These are phyloP conservation scores for Fusarium sp. DNA, from an alignment of 2,329 filamentous ascomycete species.

Conservation along the genomic window DNA sequence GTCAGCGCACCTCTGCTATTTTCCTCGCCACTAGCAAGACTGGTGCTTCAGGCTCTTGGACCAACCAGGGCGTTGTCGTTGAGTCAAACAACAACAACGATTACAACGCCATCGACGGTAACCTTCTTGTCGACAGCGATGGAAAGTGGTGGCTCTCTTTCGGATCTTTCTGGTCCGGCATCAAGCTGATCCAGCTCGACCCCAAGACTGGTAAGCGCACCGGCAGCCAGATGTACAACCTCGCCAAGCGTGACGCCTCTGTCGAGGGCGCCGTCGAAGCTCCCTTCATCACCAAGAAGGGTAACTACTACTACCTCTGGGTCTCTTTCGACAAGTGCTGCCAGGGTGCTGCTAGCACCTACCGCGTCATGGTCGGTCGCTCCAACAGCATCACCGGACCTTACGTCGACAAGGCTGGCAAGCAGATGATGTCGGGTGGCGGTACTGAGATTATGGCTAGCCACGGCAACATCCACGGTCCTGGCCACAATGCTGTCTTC, in stretches of 20 bases:
- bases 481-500: slow-evolving; percentile 49
- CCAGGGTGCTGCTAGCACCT: slow-evolving; percentile 46
- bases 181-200: slow-evolving; percentile 47
- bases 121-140: slow-evolving; percentile 44
- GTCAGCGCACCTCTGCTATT: slow-evolving; percentile 45
- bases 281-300: slow-evolving; percentile 45
- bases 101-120: slow-evolving; percentile 49
- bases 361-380: slow-evolving; percentile 49
- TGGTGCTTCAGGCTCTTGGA: slow-evolving; percentile 47
- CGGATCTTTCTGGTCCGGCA: slow-evolving; percentile 49
- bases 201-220: slow-evolving; percentile 43
- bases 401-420: slow-evolving; percentile 44
- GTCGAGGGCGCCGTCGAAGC: slow-evolving; percentile 45
- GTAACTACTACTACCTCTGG: slow-evolving; percentile 50
- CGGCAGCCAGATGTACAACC: slow-evolving; percentile 38
- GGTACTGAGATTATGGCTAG: slow-evolving; percentile 47
- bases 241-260: slow-evolving; percentile 35
- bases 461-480: slow-evolving; percentile 47
- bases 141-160: slow-evolving; percentile 50
- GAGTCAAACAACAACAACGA: slow-evolving; percentile 36
- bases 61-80: slow-evolving; percentile 46
- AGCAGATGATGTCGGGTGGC: slow-evolving; percentile 45
- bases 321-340: slow-evolving; percentile 49
- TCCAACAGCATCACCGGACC: slow-evolving; percentile 47
- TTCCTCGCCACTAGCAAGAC: slow-evolving; percentile 48